Conservation (phyloP, 2,329 filamentous ascomycete genomes). For the Didymella exigua region DNA sequence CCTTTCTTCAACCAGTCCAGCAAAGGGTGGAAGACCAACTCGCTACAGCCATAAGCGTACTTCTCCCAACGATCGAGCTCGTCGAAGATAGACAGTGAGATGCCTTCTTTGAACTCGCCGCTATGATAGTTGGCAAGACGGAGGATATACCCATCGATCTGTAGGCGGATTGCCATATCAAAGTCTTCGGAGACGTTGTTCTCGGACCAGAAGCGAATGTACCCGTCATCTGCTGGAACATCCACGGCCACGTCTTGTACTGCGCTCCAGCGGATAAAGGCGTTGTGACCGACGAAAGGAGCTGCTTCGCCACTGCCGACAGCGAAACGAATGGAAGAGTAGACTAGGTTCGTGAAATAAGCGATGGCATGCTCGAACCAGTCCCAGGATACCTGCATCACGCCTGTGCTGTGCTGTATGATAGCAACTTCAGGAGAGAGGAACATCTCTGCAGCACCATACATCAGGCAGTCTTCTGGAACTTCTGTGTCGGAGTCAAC, state of each 20-base stretch:
- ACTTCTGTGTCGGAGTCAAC: conserved; percentile 50
- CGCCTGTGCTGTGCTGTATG: conserved; percentile 71
- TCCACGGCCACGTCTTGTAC: conserved; percentile 60
- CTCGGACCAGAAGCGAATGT: conserved; percentile 75
- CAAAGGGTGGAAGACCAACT: conserved; percentile 72
- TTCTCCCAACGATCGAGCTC: conserved; percentile 76
- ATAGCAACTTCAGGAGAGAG: conserved; percentile 77
- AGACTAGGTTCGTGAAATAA: conserved; percentile 80
- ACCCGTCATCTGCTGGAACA: conserved; percentile 61
- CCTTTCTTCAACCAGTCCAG: conserved; percentile 65
- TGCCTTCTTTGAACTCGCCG: conserved; percentile 74
- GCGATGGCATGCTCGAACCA: conserved; percentile 79
- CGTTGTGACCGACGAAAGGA: conserved; percentile 79
- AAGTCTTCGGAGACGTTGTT: conserved; percentile 79
- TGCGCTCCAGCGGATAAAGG: conserved; percentile 72
- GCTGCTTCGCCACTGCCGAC: conserved; percentile 74
- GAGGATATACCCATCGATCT: conserved; percentile 71
- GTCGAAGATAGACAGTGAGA: conserved; percentile 74
- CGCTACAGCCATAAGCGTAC: conserved; percentile 72
- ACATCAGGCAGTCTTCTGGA: conserved; percentile 75
- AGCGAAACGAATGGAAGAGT: conserved; percentile 72
- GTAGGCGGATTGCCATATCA: conserved; percentile 74
- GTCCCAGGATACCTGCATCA: conserved; percentile 75
- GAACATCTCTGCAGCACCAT: conserved; percentile 82
- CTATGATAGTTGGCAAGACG: conserved; percentile 72